Conservation (phyloP, 2,329 filamentous ascomycete species). For the Sclerotinia glacialis region DNA sequence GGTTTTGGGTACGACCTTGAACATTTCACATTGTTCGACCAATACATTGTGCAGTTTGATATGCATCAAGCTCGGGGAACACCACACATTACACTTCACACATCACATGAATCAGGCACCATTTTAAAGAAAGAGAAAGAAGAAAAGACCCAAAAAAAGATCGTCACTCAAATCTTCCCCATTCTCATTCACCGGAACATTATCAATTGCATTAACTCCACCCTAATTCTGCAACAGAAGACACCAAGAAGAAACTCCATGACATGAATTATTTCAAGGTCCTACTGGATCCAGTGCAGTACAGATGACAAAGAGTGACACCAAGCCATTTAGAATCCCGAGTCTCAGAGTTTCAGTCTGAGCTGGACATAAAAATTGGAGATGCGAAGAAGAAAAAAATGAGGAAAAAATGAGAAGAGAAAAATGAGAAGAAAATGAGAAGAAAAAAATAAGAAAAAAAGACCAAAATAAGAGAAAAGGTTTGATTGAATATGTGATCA, state of each 20-base stretch:
- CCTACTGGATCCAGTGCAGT: neutral
- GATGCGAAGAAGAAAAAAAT: neutral
- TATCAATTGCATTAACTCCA: neutral
- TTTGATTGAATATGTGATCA: no score
- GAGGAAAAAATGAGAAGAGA: no score
- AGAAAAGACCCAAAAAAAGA: neutral
- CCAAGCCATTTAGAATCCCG: neutral
- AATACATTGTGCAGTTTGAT: neutral
- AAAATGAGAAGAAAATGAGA: no score
- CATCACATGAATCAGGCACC: slow-evolving; percentile 10
- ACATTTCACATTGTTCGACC: neutral
- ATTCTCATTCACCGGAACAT: neutral
- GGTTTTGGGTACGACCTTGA: neutral
- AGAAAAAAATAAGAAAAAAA: no score
- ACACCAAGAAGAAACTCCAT: neutral
- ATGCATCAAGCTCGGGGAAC: neutral
- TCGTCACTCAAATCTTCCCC: neutral
- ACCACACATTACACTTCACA: no score
- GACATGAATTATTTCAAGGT: neutral
- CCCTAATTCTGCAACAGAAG: slow-evolving; percentile 7
- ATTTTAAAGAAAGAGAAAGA: no score
- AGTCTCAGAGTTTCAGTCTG: neutral
- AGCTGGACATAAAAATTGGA: neutral
- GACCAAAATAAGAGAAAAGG: no score
- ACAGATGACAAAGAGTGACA: slow-evolving; percentile 1